Conservation (phyloP, 495 filamentous ascomycete genomes). For the Neurospora sp. region DNA sequence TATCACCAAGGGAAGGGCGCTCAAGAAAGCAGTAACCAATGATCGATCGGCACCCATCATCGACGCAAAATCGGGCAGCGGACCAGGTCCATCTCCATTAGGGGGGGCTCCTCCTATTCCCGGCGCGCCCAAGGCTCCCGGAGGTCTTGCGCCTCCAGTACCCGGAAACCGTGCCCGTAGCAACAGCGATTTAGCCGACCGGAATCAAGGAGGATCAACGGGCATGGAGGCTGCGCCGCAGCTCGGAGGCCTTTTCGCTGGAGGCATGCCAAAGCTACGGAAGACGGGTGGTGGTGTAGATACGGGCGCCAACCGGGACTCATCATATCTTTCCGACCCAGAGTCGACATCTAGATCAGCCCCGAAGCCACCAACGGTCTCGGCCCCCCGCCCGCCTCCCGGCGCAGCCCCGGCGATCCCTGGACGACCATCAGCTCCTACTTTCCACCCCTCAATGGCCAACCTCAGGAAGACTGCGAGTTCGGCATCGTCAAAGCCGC, state of each 20-base stretch:
- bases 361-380: slow-evolving; percentile 48
- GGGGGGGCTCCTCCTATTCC: slow-evolving; percentile 78
- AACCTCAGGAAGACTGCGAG: slow-evolving; percentile 50
- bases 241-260: slow-evolving; percentile 79
- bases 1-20: slow-evolving; percentile 68
- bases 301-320: slow-evolving; percentile 71
- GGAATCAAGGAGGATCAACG: slow-evolving; percentile 28
- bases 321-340: slow-evolving; percentile 71
- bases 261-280: slow-evolving; percentile 89
- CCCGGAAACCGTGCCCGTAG: slow-evolving; percentile 64
- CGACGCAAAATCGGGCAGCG: slow-evolving; percentile 39
- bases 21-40: slow-evolving; percentile 89
- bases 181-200: slow-evolving; percentile 60
- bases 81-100: slow-evolving; percentile 39
- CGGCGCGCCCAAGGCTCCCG: slow-evolving; percentile 44
- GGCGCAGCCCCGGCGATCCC: slow-evolving; percentile 49
- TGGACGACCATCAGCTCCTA: slow-evolving; percentile 37
- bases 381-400: slow-evolving; percentile 54
- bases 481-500: slow-evolving; percentile 38
- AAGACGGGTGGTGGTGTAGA: slow-evolving; percentile 79
- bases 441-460: slow-evolving; percentile 47
- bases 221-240: slow-evolving; percentile 58
- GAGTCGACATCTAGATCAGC: slow-evolving; percentile 49
- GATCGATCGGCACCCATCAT: slow-evolving; percentile 82
- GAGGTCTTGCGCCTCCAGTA: slow-evolving; percentile 66